Evolutionary conservation across 805 yeast genomes (phyloP).

Genomic region (Lipomyces yamanashiensis): DNA sequence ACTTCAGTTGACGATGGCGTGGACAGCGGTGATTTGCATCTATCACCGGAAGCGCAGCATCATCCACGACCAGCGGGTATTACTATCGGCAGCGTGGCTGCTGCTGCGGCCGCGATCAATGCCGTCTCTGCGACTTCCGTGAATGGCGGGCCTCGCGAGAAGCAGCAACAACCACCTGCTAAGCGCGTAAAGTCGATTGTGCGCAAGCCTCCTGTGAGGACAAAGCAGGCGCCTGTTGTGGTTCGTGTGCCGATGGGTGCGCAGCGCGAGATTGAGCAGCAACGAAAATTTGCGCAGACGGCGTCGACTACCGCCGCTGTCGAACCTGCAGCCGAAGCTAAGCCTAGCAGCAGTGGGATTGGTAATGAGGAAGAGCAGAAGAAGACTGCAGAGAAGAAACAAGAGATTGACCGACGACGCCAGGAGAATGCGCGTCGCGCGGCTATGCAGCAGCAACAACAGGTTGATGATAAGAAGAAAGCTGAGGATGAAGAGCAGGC

Average conservation of each 20-base stretch:
- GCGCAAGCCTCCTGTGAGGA: constrained; percentile 19
- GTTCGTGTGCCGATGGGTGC: constrained; percentile 40
- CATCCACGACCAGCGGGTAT: neutral
- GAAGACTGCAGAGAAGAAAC: constrained; percentile 28
- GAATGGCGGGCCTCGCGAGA: neutral
- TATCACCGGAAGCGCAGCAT: constrained; percentile 18
- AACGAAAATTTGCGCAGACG: constrained; percentile 34
- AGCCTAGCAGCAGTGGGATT: neutral
- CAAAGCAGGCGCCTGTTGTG: constrained; percentile 38
- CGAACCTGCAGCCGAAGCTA: neutral
- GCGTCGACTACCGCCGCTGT: constrained; percentile 13
- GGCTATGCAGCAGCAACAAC: constrained; percentile 16
- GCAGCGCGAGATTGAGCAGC: constrained; percentile 39
- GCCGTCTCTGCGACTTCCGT: neutral
- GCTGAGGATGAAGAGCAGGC: constrained; percentile 22
- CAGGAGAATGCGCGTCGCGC: constrained; percentile 34
- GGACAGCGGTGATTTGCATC: constrained; percentile 24
- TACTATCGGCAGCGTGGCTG: neutral
- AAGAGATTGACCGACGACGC: constrained; percentile 33
- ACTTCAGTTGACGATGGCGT: constrained; percentile 14
- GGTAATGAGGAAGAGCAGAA: constrained; percentile 14
- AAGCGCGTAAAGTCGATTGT: constrained; percentile 33
- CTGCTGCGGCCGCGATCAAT: constrained; percentile 7
- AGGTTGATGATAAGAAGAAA: constrained; percentile 17
- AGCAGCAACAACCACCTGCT: constrained; percentile 12